Evolutionary conservation across 306 rosid species (phyloP).

Genomic region (Cicer pinnatifidum): DNA sequence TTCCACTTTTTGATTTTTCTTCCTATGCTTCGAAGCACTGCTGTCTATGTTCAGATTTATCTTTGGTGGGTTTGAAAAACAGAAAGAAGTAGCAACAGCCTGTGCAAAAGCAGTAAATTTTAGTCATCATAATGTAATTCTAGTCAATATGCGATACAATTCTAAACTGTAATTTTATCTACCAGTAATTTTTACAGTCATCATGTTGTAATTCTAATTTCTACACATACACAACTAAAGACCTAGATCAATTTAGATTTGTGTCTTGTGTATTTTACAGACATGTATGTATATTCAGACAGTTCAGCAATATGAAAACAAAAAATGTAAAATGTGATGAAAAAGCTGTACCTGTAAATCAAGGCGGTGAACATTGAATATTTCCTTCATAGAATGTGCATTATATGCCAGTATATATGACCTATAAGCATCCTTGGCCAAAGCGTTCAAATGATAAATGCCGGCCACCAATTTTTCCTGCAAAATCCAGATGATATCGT

Average conservation of each 20-base stretch:
- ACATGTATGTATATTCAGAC: slow-evolving; percentile 27
- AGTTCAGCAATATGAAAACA: slow-evolving; percentile 24
- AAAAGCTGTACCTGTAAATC: slow-evolving; percentile 71
- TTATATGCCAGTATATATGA: slow-evolving; percentile 82
- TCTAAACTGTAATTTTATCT: neutral
- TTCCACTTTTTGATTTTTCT: slow-evolving; percentile 59
- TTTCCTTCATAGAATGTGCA: slow-evolving; percentile 94
- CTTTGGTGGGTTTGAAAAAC: slow-evolving; percentile 90
- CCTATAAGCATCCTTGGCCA: slow-evolving; percentile 91
- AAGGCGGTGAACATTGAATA: slow-evolving; percentile 83
- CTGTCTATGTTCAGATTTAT: slow-evolving; percentile 80
- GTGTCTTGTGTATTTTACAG: slow-evolving; percentile 6
- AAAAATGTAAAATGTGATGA: neutral
- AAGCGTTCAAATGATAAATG: slow-evolving; percentile 69
- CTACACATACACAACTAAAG: neutral
- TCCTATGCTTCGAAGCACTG: slow-evolving; percentile 76
- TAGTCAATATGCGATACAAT: neutral
- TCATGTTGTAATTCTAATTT: too few species aligned
- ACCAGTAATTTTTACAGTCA: too few species aligned
- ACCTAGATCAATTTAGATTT: neutral
- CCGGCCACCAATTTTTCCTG: slow-evolving; percentile 83
- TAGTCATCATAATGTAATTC: slow-evolving; percentile 35
- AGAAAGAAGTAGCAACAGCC: slow-evolving; percentile 85
- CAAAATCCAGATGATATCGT: slow-evolving; percentile 40
- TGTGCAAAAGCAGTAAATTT: slow-evolving; percentile 43